These are phyloP conservation scores for Suillus subluteus DNA, from an alignment of 768 basidiomycete species.

Conservation along the genomic window DNA sequence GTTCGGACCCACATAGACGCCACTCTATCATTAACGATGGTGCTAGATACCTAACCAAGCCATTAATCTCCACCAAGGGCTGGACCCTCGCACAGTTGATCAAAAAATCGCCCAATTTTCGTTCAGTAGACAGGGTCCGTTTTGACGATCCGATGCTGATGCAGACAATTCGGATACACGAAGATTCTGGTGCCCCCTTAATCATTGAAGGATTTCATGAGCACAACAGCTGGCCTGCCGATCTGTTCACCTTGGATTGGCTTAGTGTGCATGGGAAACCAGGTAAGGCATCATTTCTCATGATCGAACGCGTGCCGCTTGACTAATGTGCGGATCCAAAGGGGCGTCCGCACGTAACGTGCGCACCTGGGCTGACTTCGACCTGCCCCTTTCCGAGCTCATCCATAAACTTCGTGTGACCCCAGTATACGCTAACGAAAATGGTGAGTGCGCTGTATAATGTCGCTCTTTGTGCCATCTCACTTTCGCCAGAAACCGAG, in stretches of 20 bases:
- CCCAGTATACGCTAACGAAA: conserved; percentile 37
- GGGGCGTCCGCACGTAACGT: conserved; percentile 69
- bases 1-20: background rate
- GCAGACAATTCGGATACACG: conserved; percentile 46
- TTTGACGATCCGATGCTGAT: conserved; percentile 32
- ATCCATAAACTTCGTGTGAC: conserved; percentile 46
- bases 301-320: background rate
- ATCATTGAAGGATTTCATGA: conserved; percentile 67
- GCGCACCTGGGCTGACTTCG: conserved; percentile 55
- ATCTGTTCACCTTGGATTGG: conserved; percentile 60
- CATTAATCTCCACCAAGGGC: conserved; percentile 42
- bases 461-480: background rate
- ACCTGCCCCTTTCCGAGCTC: conserved; percentile 56
- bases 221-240: conserved; percentile 54
- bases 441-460: conserved; percentile 37
- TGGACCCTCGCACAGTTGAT: conserved; percentile 57
- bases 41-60: conserved; percentile 14
- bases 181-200: conserved; percentile 58
- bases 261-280: conserved; percentile 42
- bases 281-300: conserved; percentile 19
- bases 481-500: conserved; percentile 49
- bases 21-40: conserved; percentile 9
- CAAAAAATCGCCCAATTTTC: conserved; percentile 44
- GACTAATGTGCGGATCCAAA: conserved; percentile 31
- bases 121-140: conserved; percentile 41